Conservation (phyloP, 1,284 basidiomycete genomes). For the Cutaneotrichosporon sp. region DNA sequence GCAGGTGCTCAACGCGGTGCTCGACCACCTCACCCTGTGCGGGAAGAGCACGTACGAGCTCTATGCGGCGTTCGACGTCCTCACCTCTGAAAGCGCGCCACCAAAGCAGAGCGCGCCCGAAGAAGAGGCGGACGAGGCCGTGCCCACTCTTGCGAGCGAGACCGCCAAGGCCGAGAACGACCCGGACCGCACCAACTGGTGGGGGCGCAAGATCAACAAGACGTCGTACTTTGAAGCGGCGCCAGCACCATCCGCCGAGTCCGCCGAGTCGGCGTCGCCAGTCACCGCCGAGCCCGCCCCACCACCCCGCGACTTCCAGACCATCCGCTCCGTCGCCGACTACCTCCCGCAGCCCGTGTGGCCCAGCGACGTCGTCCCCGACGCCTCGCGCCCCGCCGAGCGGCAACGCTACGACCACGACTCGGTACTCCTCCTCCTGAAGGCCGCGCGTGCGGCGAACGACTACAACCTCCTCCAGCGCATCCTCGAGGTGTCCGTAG, state of each 20-base stretch:
- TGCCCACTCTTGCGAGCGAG: background rate
- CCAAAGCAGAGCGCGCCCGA: constrained; percentile 5
- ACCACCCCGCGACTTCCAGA: background rate
- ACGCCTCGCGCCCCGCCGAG: background rate
- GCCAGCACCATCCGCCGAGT: background rate
- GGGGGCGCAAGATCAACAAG: constrained; percentile 7
- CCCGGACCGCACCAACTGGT: constrained; percentile 13
- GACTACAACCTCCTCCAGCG: constrained; percentile 6
- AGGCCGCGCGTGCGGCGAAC: background rate
- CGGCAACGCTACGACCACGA: constrained; percentile 4
- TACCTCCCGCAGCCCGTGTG: constrained; percentile 10
- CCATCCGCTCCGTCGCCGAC: constrained; percentile 5
- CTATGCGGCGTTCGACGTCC: constrained; percentile 19
- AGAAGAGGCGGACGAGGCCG: constrained; percentile 24
- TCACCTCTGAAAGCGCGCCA: constrained; percentile 4
- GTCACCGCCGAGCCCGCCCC: background rate
- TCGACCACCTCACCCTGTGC: constrained; percentile 10
- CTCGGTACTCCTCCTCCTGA: constrained; percentile 10
- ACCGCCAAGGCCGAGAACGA: constrained; percentile 5
- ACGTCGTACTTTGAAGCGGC: background rate
- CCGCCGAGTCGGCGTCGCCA: too few species aligned
- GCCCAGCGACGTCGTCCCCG: background rate
- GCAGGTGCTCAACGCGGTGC: constrained; percentile 14
- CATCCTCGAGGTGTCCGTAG: constrained; percentile 14
- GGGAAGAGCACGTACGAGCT: constrained; percentile 13